phyloP scores from a whole-genome alignment of 1,284 basidiomycete genomes.

The Cutaneotrichosporon sp. region DNA sequence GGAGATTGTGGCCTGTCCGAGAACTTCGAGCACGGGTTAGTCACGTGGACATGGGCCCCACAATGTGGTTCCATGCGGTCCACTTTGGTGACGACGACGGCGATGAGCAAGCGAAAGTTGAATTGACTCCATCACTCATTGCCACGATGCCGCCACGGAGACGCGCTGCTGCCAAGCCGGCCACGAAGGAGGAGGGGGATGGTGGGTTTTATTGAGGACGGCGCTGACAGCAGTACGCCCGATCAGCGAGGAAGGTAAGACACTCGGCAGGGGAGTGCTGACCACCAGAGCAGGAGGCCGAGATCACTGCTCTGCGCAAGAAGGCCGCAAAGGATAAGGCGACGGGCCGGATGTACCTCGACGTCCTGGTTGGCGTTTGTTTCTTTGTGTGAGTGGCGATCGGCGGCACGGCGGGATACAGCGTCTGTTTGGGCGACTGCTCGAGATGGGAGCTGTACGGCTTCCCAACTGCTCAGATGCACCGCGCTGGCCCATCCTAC shows the following conservation, averaged over 20 bases:
- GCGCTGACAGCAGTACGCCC: constrained; percentile 15
- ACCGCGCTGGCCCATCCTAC: too few species aligned
- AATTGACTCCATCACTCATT: too few species aligned
- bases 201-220: neutral
- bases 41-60: too few species aligned
- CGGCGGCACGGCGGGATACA: too few species aligned
- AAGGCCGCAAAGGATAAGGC: constrained; percentile 27
- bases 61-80: too few species aligned
- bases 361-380: constrained; percentile 28
- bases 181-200: constrained; percentile 3
- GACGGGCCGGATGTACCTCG: constrained; percentile 25
- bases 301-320: constrained; percentile 26
- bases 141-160: constrained; percentile 2
- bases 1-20: neutral
- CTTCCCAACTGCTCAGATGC: neutral
- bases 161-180: neutral
- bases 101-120: too few species aligned
- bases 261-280: too few species aligned
- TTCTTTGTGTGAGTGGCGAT: constrained; percentile 29
- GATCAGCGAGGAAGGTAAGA: constrained; percentile 23
- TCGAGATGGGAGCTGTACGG: too few species aligned
- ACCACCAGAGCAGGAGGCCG: constrained; percentile 34
- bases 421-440: too few species aligned
- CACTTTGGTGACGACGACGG: too few species aligned
- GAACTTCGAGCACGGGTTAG: too few species aligned